Base-by-base conservation (phyloP, 139 green algal genomes). In the Chlamydomonas eustigma region DNA sequence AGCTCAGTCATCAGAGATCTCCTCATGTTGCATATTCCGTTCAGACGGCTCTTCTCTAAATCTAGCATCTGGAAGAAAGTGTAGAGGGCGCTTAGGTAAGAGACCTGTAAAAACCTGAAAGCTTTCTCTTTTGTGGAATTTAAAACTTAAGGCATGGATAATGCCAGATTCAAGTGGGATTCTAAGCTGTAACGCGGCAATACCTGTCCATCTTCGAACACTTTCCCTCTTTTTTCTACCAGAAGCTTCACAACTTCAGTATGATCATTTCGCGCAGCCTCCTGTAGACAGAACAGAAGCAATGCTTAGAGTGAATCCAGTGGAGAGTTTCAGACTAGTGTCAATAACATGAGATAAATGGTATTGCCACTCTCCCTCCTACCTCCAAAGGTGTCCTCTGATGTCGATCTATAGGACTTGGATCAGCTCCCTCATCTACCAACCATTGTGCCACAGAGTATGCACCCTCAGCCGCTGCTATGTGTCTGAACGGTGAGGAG, bases 361-460 rank as follows among this genome's bases (percentile, higher is more conserved):
- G n/a, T n/a, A n/a, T n/a, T n/a, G n/a, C n/a, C n/a, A n/a, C n/a
- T n/a, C n/a, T n/a, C n/a, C n/a, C n/a, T n/a, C n/a, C 36, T 30
- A 91, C 90, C 88, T 96, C 90, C n/a, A 96, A 80, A 0, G 92
- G 91, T 0, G 93, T 97, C n/a, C 87, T 81, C 3, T 90, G 82
- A 79, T 95, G 94, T 22, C 92, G 80, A 72, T 97, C 92, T 0
- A 92, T 73, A 6, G 84, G 68, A 64, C 95, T 96, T 50, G 91
- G 76, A 74, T 90, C 73, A 33, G 83, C 87, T 2, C 77, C 70
- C 39, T 94, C 77, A 8, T 77, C 66, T 8, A 97, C 64, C 39
- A 97, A 86, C 93, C 93, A 97, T 78, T 95, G 84, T 12, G 87
- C 86, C 6, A 95, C 90, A 71, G 82, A 84, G 76, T 89, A 94